Base-by-base conservation (phyloP, 179 eudicot genomes). In the Corrigiola litoralis region DNA sequence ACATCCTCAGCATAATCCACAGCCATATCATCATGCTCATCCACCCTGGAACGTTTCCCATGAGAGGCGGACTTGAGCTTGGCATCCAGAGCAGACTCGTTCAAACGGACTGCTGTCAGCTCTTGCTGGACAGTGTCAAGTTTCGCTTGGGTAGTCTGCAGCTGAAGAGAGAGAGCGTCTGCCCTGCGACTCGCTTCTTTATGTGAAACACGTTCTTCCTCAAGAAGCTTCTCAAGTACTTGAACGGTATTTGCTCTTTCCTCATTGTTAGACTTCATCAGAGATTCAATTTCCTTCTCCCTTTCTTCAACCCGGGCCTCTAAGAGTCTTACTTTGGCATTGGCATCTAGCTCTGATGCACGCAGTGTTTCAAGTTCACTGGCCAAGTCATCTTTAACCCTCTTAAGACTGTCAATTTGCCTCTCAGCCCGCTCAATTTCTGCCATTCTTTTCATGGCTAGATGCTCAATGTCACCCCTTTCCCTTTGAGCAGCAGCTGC, bases 151-250 rank as follows among this genome's bases (percentile, higher is more conserved):
- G 92, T 85, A 55, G 80, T 72, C 74, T 95, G 99, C 48, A 95
- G 71, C 85, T 88, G 83, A 73, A 80, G 79, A 25, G 99, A 88
- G 1, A 86, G 85, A n/a, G 88, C 81, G 46, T 88, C 92, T 2
- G 99, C 99, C 69, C 96, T 68, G 40, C 81, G 81, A 72, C 72
- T 90, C 5, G 99, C 99, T 70, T 94, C 99, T 27, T 83, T 85
- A 50, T 82, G 87, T 3, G 97, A 90, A 37, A 71, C 78, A 18
- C 99, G 86, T 56, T 94, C 99, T 0, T 82, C 79, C 66, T 83
- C 94, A 48, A 94, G 84, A 13, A 90, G 83, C 66, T 75, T 47
- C 71, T 90, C 91, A 6, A 90, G 89, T 60, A 86, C 95, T 66
- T 90, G 83, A 60, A 94, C 94, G 0, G 91, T 86, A 63, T 31